Base-by-base conservation (phyloP, 1,284 basidiomycete genomes). In the Ceratobasidium sp. region DNA sequence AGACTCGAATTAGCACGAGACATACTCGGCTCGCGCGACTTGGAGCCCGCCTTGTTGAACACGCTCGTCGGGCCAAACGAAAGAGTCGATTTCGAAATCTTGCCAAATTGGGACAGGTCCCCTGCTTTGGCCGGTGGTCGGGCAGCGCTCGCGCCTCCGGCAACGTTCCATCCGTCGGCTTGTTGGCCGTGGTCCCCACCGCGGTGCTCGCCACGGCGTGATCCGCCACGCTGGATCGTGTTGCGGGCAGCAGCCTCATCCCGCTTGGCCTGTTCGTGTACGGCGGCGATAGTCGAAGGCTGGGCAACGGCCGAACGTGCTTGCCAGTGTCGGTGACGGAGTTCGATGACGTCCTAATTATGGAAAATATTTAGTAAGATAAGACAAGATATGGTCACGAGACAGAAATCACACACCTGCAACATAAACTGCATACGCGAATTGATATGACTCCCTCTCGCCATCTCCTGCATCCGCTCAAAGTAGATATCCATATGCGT, bases 381-480 rank as follows among this genome's bases (percentile, higher is more conserved):
- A 62, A 15, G 40, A 44, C 80, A 40, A 80, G 67, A 80, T 23
- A 23, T 20, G 10, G 48, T 59, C 28, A 78, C 13, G 74, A 73
- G 13, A 23, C 70, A 65, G 67, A 33, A 5, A 65, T 28, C 23
- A 87, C 90, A 78, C 80, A 96, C 96, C 90, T 94, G 90, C 78
- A 99, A 89, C 96, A 98, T 98, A 87, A 96, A 98, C 78, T 93
- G 91, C 90, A 98, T 95, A 83, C 97, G 93, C 46, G 95, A 91
- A 78, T 91, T 92, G 80, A 98, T 91, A 77, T 92, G 91, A 42
- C 84, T 86, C 82, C 90, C 94, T 86, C 93, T 93, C 64, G 90
- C 87, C 80, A 98, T 88, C 83, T 93, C 91, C 83, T 91, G 90
- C 91, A 99, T 97, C 69, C 96, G 90, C 73, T 90, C 88, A 87